Conservation (phyloP, 805 yeast genomes). For the Scheffersomyces ergatensis region DNA sequence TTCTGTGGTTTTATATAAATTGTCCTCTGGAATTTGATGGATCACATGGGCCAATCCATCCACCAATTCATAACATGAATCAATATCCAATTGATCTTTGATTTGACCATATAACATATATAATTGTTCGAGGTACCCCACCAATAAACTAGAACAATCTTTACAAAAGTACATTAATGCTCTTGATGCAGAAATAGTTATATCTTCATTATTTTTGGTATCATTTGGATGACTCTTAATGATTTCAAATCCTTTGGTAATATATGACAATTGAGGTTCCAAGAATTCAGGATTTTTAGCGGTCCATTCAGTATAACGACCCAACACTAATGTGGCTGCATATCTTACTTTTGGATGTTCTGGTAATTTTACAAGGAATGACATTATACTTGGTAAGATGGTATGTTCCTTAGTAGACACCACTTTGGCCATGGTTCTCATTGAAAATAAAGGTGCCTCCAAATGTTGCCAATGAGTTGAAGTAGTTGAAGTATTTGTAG, state of each 20-base stretch:
- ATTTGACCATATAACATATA: slow-evolving; percentile 65
- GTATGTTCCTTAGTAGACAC: slow-evolving; percentile 64
- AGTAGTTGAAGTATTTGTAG: slow-evolving; percentile 24
- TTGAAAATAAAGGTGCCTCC: slow-evolving; percentile 86
- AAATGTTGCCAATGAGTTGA: slow-evolving; percentile 73
- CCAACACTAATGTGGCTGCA: slow-evolving; percentile 88
- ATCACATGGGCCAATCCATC: slow-evolving; percentile 90
- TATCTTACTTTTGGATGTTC: slow-evolving; percentile 85
- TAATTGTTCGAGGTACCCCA: slow-evolving; percentile 70
- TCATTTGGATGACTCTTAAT: slow-evolving; percentile 18
- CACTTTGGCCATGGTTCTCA: slow-evolving; percentile 94
- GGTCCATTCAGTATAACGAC: slow-evolving; percentile 97
- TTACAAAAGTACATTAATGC: slow-evolving; percentile 93
- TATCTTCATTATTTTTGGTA: slow-evolving; percentile 33
- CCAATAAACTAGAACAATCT: slow-evolving; percentile 73
- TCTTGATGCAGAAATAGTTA: slow-evolving; percentile 83
- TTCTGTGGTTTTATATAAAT: slow-evolving; percentile 50
- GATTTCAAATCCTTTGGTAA: slow-evolving; percentile 64
- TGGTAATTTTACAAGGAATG: slow-evolving; percentile 64
- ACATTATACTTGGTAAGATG: slow-evolving; percentile 76
- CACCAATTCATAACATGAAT: slow-evolving; percentile 73
- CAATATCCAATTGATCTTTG: slow-evolving; percentile 54
- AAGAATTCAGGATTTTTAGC: slow-evolving; percentile 77
- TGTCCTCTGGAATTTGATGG: slow-evolving; percentile 53
- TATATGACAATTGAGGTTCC: slow-evolving; percentile 80